phyloP scores from a whole-genome alignment of 495 filamentous ascomycete genomes.

The Amniculicola lignicola region DNA sequence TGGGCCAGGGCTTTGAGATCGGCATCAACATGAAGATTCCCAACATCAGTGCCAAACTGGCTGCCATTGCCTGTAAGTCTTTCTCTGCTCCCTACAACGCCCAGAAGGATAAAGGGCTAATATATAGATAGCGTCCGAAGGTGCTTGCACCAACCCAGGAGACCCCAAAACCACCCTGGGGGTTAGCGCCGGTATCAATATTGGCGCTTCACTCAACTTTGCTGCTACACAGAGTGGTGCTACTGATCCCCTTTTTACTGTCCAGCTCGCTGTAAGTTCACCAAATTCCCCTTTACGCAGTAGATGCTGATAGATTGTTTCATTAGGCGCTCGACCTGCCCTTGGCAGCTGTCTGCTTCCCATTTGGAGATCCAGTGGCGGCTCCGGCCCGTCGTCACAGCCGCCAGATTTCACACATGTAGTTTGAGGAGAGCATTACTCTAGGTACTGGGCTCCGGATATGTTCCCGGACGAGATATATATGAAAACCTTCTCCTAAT shows the following conservation, averaged over 20 bases:
- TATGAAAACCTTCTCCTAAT: too few relatives aligned
- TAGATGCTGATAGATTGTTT: neutral
- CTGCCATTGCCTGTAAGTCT: constrained; percentile 36
- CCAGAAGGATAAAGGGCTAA: neutral
- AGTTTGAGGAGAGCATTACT: too few relatives aligned
- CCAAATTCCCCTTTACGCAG: neutral
- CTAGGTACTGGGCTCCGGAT: too few relatives aligned
- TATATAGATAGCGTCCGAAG: constrained; percentile 9
- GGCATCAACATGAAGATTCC: constrained; percentile 41
- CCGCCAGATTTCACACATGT: too few relatives aligned
- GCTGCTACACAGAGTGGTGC: constrained; percentile 5
- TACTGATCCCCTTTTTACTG: constrained; percentile 18
- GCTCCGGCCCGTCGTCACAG: too few relatives aligned
- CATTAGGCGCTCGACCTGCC: neutral
- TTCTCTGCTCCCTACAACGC: neutral
- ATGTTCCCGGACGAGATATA: too few relatives aligned
- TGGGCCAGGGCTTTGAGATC: constrained; percentile 40
- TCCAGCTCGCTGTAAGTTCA: constrained; percentile 27
- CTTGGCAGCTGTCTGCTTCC: neutral
- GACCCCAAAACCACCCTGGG: constrained; percentile 7
- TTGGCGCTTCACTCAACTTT: constrained; percentile 21
- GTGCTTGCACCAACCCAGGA: constrained; percentile 7
- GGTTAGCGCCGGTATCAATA: constrained; percentile 10
- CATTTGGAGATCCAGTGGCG: neutral
- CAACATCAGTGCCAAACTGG: constrained; percentile 35